Conservation (phyloP, 148 eudicot species). For the Dysphania ambrosioides region DNA sequence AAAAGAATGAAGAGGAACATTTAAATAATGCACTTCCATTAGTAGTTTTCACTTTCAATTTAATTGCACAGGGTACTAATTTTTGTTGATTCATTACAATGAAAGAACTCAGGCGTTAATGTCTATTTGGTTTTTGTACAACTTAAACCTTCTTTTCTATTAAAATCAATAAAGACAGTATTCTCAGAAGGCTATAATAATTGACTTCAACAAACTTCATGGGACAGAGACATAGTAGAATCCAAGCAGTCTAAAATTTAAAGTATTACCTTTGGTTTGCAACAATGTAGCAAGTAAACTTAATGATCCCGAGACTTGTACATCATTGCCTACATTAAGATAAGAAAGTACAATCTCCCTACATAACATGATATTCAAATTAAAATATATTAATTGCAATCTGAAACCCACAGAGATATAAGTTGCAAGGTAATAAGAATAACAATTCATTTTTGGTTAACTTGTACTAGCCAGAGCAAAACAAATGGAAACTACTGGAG, state of each 20-base stretch:
- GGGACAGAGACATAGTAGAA: constrained; percentile 4
- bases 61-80: not conserved
- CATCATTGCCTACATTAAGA: constrained; percentile 63
- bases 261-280: constrained; percentile 80
- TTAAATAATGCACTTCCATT: not conserved
- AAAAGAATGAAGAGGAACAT: not conserved
- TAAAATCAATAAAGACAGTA: not conserved
- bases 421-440: not conserved
- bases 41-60: not conserved
- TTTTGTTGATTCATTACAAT: too few relatives aligned
- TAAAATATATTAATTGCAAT: constrained; percentile 10
- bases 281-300: constrained; percentile 74
- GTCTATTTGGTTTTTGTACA: not conserved
- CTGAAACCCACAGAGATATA: not conserved
- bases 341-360: constrained; percentile 85
- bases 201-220: not conserved
- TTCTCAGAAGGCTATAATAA: not conserved
- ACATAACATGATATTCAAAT: constrained; percentile 28
- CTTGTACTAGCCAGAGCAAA: not conserved
- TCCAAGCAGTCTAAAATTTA: constrained; percentile 4
- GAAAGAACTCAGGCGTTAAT: too few relatives aligned
- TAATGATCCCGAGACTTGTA: constrained; percentile 75
- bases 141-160: not conserved
- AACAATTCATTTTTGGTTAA: not conserved
- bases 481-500: not conserved